Conservation (phyloP, 495 filamentous ascomycete species). For the Annulohypoxylon bovei region DNA sequence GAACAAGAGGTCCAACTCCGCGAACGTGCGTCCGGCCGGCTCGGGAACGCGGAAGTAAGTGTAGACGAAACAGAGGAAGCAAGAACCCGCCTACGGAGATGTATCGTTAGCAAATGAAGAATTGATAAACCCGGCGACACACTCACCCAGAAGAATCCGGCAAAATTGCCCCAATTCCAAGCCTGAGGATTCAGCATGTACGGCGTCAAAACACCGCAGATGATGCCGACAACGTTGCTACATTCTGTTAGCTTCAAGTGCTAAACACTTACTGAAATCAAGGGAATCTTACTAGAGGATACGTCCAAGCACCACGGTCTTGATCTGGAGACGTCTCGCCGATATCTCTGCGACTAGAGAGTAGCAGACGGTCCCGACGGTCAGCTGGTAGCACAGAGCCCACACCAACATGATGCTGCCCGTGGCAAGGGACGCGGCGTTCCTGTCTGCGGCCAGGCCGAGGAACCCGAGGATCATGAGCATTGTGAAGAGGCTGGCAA, state of each 20-base stretch:
- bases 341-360: constrained; percentile 80
- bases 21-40: constrained; percentile 74
- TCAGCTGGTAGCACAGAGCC: constrained; percentile 77
- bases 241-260: constrained; percentile 11
- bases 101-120: constrained; percentile 8
- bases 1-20: constrained; percentile 79
- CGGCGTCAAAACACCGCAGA: constrained; percentile 75
- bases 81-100: constrained; percentile 62
- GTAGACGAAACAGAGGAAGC: constrained; percentile 77
- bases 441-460: constrained; percentile 67
- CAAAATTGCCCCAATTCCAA: constrained; percentile 79
- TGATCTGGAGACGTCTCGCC: constrained; percentile 77
- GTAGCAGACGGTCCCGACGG: constrained; percentile 82
- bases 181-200: constrained; percentile 79
- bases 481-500: constrained; percentile 71
- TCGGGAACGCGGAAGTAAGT: constrained; percentile 81
- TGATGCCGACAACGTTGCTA: constrained; percentile 36
- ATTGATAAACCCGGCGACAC: neutral
- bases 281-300: constrained; percentile 66
- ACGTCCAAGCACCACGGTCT: constrained; percentile 73
- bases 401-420: constrained; percentile 77
- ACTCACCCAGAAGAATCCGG: constrained; percentile 84
- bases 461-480: constrained; percentile 79
- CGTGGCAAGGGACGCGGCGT: constrained; percentile 69
- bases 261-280: no score